Evolutionary conservation across 2,329 filamentous ascomycete genomes (phyloP), one percentile per base, ranked within the genome.

Genomic region (Trichoderma endophyticum): DNA sequence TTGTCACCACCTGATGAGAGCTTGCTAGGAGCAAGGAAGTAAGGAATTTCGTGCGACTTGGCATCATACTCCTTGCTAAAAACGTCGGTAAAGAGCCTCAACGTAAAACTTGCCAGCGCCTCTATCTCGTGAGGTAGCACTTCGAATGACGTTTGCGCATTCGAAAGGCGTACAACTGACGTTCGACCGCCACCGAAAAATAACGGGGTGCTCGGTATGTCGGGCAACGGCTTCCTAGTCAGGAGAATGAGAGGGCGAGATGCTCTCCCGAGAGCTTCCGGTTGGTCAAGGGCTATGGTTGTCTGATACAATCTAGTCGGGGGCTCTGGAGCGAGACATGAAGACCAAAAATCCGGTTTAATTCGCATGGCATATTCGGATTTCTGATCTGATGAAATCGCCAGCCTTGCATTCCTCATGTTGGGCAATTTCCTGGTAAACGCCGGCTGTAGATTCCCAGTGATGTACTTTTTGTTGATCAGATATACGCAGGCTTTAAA

Each of bases 351-450:
- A 0, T 85, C 82, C 2, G 96, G 94, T 79, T 97, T 98, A 15
- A 90, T 84, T 3, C 88, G 88, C 92, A 97, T 97, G 1, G 83
- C 81, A 80, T 98, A 98, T 32, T 88, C 84, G 1, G 88, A 87
- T 62, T 87, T 90, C 78, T 92, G 94, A 78, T 94, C 95, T 28
- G 90, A 90, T 74, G 89, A 92, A n/a, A 98, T 86, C 0, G 95
- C 94, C 6, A 98, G 83, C 0, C 90, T 87, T 3, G 95, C 94
- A 79, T 98, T 98, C n/a, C 93, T 88, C 92, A 97, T 95, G 0
- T 84, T 86, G 4, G 94, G 95, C 0, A 96, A 84, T 51, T 86
- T 85, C 78, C 92, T 95, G 24, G 86, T 85, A 73, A 93, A 93
- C 0, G 87, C 88, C 0, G 96, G 93, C 70, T 93, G 87, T 3